Conservation (phyloP, 352 stramenopile species). For the Pythium brachiatum region DNA sequence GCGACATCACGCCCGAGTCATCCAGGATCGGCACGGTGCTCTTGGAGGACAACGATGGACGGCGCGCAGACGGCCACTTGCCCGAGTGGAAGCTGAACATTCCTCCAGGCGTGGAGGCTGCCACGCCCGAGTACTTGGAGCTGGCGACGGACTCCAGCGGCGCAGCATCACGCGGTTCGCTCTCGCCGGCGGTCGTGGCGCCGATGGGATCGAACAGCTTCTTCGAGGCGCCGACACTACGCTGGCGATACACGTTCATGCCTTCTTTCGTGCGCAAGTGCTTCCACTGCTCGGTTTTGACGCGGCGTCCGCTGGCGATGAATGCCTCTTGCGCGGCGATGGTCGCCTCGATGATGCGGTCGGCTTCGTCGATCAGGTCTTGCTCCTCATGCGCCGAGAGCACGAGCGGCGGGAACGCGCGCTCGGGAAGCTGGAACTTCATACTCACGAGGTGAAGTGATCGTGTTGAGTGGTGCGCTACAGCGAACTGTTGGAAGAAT, state of each 20-base stretch:
- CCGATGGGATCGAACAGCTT: constrained; percentile 16
- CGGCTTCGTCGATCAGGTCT: constrained; percentile 40
- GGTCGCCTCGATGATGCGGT: constrained; percentile 55
- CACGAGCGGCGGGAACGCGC: constrained; percentile 25
- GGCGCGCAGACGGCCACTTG: constrained; percentile 6
- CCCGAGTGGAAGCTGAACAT: constrained; percentile 11
- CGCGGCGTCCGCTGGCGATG: constrained; percentile 33
- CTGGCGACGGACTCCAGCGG: not conserved
- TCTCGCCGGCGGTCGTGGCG: not conserved
- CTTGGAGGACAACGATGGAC: constrained; percentile 14
- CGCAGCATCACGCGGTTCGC: not conserved
- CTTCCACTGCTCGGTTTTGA: constrained; percentile 50
- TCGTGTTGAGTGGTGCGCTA: not conserved
- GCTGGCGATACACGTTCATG: constrained; percentile 54
- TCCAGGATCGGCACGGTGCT: constrained; percentile 11
- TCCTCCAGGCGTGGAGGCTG: not conserved
- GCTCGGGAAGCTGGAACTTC: constrained; percentile 29
- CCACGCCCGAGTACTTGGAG: not conserved
- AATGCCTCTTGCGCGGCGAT: constrained; percentile 52
- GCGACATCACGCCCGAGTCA: not conserved
- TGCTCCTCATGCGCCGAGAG: constrained; percentile 39
- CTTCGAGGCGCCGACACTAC: constrained; percentile 20
- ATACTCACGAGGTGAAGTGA: not conserved
- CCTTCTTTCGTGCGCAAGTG: constrained; percentile 50
- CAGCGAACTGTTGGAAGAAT: too few relatives aligned